Conservation (phyloP, 345 rosid genomes). For the Iberis pinnata region DNA sequence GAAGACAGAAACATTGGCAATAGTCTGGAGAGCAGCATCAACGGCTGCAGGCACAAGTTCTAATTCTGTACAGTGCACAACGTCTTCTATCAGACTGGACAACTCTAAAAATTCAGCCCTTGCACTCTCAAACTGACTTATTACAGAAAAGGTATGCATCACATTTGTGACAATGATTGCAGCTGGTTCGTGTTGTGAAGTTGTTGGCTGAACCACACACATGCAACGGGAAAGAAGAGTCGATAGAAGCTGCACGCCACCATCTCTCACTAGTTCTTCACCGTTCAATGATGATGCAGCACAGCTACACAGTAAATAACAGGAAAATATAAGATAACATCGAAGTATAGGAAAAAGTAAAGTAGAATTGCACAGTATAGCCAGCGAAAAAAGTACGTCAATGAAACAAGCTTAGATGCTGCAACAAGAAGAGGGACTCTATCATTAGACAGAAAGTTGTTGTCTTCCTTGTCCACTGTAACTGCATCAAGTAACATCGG, state of each 20-base stretch:
- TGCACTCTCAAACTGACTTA: conserved; percentile 92
- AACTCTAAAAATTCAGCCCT: conserved; percentile 67
- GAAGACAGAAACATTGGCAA: conserved; percentile 75
- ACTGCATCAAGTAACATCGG: conserved; percentile 93
- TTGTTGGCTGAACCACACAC: conserved; percentile 92
- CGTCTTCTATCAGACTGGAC: conserved; percentile 70
- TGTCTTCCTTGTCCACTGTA: conserved; percentile 84
- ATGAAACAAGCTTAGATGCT: conserved; percentile 94
- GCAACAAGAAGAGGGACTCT: conserved; percentile 95
- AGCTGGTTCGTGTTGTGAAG: conserved; percentile 81
- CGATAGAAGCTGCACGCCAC: conserved; percentile 82
- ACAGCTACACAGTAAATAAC: conserved; percentile 45
- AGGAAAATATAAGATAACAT: conserved; percentile 14
- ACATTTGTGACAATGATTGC: conserved; percentile 88
- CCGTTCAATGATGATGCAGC: conserved; percentile 96
- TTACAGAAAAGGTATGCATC: conserved; percentile 75
- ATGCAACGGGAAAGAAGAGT: conserved; percentile 91
- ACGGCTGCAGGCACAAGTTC: conserved; percentile 89
- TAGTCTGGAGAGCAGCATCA: conserved; percentile 85
- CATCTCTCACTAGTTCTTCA: conserved; percentile 97
- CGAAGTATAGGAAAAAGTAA: conserved; percentile 13
- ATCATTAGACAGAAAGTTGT: conserved; percentile 82
- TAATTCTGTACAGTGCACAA: conserved; percentile 93
- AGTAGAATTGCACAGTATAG: conserved; percentile 9
- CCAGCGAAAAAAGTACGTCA: conserved; percentile 50